phyloP scores from a whole-genome alignment of 1,139 yeast genomes.

The Candida mesenterica region DNA sequence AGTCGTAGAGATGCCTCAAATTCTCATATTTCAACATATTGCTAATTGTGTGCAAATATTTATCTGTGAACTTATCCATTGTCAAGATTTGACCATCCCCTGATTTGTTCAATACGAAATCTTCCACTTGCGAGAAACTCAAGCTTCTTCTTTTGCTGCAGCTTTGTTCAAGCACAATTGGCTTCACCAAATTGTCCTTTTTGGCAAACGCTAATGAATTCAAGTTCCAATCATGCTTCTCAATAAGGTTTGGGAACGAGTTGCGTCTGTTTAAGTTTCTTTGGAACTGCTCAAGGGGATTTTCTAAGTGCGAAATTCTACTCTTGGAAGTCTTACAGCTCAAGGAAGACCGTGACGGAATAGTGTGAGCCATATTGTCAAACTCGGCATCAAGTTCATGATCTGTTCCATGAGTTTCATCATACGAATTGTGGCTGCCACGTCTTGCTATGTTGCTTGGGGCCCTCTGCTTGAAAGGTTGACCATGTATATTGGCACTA shows the following conservation, averaged over 20 bases:
- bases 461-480: too few relatives aligned
- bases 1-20: conserved; percentile 3
- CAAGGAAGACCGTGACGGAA: conserved; percentile 7
- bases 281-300: conserved; percentile 19
- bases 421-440: too few relatives aligned
- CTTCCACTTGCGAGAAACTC: conserved; percentile 48
- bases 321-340: conserved; percentile 4
- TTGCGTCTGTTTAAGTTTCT: conserved; percentile 39
- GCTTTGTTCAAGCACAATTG: conserved; percentile 1
- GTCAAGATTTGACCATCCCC: conserved; percentile 16
- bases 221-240: conserved; percentile 28
- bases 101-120: conserved; percentile 19
- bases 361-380: not conserved
- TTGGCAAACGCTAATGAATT: conserved; percentile 25
- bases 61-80: conserved; percentile 24
- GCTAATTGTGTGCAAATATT: conserved; percentile 24
- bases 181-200: conserved; percentile 11
- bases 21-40: conserved; percentile 15
- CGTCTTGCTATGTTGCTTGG: not conserved
- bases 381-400: not conserved
- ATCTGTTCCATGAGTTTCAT: too few relatives aligned
- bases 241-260: conserved; percentile 39
- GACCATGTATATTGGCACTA: not conserved
- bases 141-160: conserved; percentile 22
- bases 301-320: conserved; percentile 1